Conservation (phyloP, 768 basidiomycete species). For the Strobilomyces confusus region DNA sequence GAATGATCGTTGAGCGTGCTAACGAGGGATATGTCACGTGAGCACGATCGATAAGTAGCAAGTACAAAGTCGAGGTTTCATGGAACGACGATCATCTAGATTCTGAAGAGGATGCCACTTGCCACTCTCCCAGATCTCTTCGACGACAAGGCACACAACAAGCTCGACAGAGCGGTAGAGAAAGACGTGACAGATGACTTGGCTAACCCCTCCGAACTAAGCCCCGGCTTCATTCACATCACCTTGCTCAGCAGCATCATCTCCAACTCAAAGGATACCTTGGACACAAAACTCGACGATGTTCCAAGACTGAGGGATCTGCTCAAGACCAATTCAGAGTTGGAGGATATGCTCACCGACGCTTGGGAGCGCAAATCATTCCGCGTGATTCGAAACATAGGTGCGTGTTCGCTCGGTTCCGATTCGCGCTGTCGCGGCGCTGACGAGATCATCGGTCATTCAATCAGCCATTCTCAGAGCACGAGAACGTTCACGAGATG, state of each 20-base stretch:
- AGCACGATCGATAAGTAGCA: too few species aligned
- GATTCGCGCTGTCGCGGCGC: too few species aligned
- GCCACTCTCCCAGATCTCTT: background rate
- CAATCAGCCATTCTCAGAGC: background rate
- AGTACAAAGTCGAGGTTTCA: too few species aligned
- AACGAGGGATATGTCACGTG: too few species aligned
- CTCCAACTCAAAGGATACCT: background rate
- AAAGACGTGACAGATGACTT: too few species aligned
- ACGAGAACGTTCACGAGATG: background rate
- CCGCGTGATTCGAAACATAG: conserved; percentile 7
- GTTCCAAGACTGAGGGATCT: background rate
- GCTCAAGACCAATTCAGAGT: background rate
- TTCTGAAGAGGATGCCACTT: too few species aligned
- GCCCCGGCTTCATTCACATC: too few species aligned
- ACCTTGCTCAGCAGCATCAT: too few species aligned
- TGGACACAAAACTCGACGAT: background rate
- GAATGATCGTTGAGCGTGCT: too few species aligned
- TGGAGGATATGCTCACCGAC: background rate
- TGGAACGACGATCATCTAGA: too few species aligned
- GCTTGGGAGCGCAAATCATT: conserved; percentile 2
- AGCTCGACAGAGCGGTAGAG: background rate
- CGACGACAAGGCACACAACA: background rate
- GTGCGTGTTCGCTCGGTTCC: background rate
- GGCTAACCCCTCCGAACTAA: too few species aligned
- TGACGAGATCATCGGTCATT: background rate